phyloP scores from a whole-genome alignment of 2,329 filamentous ascomycete species.

The Ophiocordyceps sinensis region DNA sequence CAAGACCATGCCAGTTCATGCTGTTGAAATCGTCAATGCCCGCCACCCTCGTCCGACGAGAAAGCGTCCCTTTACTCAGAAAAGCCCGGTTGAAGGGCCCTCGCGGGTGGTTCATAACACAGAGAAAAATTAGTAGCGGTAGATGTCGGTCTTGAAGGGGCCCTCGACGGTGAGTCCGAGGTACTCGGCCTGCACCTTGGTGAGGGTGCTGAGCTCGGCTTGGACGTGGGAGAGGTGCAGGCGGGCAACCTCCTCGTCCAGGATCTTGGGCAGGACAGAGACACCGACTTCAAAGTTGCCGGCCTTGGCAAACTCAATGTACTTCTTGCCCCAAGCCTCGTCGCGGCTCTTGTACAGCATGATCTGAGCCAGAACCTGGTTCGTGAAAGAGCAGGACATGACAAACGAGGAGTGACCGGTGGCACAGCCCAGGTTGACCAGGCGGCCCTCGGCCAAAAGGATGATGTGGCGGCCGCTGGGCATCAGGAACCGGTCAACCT shows the following conservation, averaged over 20 bases:
- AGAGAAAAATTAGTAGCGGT: constrained; percentile 28
- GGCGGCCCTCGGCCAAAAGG: constrained; percentile 93
- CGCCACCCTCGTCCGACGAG: no score
- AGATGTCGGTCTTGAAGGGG: constrained; percentile 88
- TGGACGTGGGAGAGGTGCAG: constrained; percentile 91
- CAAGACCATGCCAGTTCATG: no score
- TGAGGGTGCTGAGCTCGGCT: constrained; percentile 82
- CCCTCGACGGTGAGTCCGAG: constrained; percentile 74
- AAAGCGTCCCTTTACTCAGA: no score
- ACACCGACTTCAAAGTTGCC: constrained; percentile 85
- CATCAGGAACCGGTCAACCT: constrained; percentile 97
- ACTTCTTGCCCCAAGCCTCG: constrained; percentile 78
- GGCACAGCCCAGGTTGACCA: constrained; percentile 98
- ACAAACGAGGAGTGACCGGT: constrained; percentile 99
- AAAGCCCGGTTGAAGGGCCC: background rate
- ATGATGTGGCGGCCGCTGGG: constrained; percentile 91
- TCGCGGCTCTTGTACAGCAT: constrained; percentile 92
- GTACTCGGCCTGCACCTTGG: constrained; percentile 82
- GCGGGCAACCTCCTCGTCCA: constrained; percentile 95
- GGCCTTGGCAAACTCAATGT: constrained; percentile 86
- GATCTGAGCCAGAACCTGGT: constrained; percentile 99
- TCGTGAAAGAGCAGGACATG: constrained; percentile 99
- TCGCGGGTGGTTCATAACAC: constrained; percentile 20
- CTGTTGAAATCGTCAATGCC: no score
- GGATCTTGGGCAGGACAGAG: constrained; percentile 91